Evolutionary conservation across 1,139 yeast species (phyloP).

Genomic region (Candida freyschussii): DNA sequence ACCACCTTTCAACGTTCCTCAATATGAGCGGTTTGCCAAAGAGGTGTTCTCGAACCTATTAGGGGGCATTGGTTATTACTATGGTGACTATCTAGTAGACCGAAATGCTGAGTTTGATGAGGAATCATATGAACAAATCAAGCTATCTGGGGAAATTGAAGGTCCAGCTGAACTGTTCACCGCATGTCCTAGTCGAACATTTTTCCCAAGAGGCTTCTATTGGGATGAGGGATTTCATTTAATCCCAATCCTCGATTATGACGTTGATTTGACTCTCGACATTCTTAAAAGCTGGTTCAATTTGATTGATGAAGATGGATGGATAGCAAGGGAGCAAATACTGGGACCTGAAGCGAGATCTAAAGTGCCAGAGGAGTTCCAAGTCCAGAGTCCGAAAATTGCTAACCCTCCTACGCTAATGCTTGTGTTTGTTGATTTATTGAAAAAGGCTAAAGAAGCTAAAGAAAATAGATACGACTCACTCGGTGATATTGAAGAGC

Average conservation of each 20-base stretch:
- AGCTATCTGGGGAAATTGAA: constrained; percentile 46
- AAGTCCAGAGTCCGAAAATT: constrained; percentile 80
- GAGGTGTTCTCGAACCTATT: constrained; percentile 76
- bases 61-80: constrained; percentile 86
- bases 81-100: constrained; percentile 86
- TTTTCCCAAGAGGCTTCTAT: constrained; percentile 93
- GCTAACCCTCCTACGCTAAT: constrained; percentile 96
- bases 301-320: constrained; percentile 88
- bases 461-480: constrained; percentile 11
- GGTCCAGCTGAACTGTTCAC: constrained; percentile 74
- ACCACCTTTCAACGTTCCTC: constrained; percentile 47
- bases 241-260: constrained; percentile 76
- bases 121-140: constrained; percentile 52
- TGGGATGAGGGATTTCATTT: constrained; percentile 99
- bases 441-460: constrained; percentile 41
- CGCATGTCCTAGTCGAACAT: constrained; percentile 87
- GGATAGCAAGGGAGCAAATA: constrained; percentile 96
- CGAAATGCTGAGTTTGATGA: constrained; percentile 65
- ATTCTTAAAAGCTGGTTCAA: constrained; percentile 84
- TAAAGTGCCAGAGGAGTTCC: constrained; percentile 83
- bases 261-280: constrained; percentile 77
- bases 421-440: constrained; percentile 67
- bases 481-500: constrained; percentile 25
- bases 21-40: constrained; percentile 59
- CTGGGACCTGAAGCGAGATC: constrained; percentile 88